Base-by-base conservation (phyloP, 768 basidiomycete genomes). In the Trametes cinnabarina region DNA sequence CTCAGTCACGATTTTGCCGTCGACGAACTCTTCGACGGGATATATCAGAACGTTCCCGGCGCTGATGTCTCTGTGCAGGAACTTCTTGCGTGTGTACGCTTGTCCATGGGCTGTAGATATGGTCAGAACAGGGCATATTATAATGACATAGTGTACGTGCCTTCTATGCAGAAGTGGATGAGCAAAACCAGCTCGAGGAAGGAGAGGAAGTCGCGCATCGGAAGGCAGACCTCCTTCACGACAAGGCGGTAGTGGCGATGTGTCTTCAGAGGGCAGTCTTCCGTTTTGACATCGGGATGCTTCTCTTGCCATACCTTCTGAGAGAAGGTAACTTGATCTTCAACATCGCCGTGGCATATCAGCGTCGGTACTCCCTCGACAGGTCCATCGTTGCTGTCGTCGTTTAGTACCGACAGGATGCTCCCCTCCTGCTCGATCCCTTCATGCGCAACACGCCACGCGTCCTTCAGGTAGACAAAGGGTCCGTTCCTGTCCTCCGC, bases 381-480 rank as follows among this genome's bases (percentile, higher is more conserved):
- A 6, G 43, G 43, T 7, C 43, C 43, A 14, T 22, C 43, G 12
- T 26, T 17, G 1, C 19, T 19, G 3, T 35, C 17, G 17, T 34
- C 20, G 26, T 42, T 42, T 8, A 52, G 51, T 12, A 2, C n/a
- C 40, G 28, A 28, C 17, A 52, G 30, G 10, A 52, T 32, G 3
- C 12, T 32, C 11, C 51, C 51, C 11, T 52, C 51, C 20, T 43
- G 41, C 26, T 34, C 17, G 35, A 51, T 28, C 1, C n/a, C 28
- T 3, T n/a, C 15, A 9, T 22, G 11, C 17, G 20, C 44, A 14
- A 49, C 32, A 2, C 58, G 58, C 62, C 62, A 63, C 3, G 46
- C 50, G 49, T 63, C 62, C 58, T 60, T 63, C 44, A 63, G 26
- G 43, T 55, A 63, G 3, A 60, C 62, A 14, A 63, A 54, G 8